A percentile compares a stretch with the other conserved stretches of the same genome.
Conservation (phyloP, 495 filamentous ascomycete species). For the Penicillium alfredii region DNA sequence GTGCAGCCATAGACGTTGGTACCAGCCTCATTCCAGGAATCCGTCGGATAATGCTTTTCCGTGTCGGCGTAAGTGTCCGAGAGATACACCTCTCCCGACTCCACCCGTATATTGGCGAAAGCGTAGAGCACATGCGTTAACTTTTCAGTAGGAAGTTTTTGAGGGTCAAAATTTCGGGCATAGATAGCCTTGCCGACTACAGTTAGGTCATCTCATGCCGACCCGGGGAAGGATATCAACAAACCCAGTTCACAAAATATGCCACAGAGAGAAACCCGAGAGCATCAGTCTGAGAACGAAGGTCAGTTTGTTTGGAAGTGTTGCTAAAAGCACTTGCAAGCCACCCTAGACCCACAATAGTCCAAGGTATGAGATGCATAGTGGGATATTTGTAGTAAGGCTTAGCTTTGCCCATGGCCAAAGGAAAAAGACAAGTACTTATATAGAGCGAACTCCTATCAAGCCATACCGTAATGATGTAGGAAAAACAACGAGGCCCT, state of each 20-base stretch:
- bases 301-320: slow-evolving; percentile 1
- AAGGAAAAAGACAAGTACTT: no score
- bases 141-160: slow-evolving; percentile 64
- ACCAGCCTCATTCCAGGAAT: slow-evolving; percentile 1
- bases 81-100: slow-evolving; percentile 61
- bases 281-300: slow-evolving; percentile 11
- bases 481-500: no score
- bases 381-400: neutral
- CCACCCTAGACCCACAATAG: slow-evolving; percentile 9
- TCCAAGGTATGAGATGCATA: slow-evolving; percentile 13
- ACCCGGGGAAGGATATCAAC: no score
- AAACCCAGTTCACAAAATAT: slow-evolving; percentile 79
- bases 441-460: no score
- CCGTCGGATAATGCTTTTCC: neutral
- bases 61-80: slow-evolving; percentile 61
- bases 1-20: neutral
- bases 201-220: no score
- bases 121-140: slow-evolving; percentile 78
- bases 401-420: neutral
- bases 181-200: slow-evolving; percentile 68
- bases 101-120: slow-evolving; percentile 59
- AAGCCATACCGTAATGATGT: no score
- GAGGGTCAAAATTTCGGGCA: slow-evolving; percentile 60
- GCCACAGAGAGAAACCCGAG: slow-evolving; percentile 61
- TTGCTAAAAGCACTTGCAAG: slow-evolving; percentile 10